phyloP scores from a whole-genome alignment of 768 basidiomycete genomes.

The Scleroderma citrinum region DNA sequence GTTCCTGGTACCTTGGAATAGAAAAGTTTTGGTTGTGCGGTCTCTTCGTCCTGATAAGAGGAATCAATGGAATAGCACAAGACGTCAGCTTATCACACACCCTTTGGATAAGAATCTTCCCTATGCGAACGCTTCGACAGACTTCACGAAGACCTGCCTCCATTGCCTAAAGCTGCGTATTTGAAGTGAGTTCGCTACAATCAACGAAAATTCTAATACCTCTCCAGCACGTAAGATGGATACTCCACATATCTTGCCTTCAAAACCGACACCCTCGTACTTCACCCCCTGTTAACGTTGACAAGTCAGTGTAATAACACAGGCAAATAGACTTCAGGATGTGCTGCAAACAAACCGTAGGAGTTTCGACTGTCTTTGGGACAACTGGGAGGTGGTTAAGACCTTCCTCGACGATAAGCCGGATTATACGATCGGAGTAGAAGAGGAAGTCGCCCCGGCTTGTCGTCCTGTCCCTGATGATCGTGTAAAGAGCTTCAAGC shows the following conservation, averaged over 20 bases:
- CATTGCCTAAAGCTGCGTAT: conserved; percentile 64
- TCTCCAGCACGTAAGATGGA: conserved; percentile 93
- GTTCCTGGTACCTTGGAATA: conserved; percentile 61
- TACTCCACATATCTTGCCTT: conserved; percentile 95
- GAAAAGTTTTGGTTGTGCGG: conserved; percentile 87
- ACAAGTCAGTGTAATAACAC: background rate
- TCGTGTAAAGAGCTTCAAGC: conserved; percentile 92
- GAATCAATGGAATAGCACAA: background rate
- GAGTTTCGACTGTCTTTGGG: conserved; percentile 71
- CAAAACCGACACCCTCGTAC: conserved; percentile 90
- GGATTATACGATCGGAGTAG: conserved; percentile 89
- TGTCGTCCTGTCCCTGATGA: conserved; percentile 86
- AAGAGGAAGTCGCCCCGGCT: conserved; percentile 93
- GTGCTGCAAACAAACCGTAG: conserved; percentile 53
- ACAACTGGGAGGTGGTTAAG: conserved; percentile 84
- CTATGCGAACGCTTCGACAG: conserved; percentile 89
- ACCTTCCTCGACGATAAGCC: conserved; percentile 75
- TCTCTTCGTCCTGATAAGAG: conserved; percentile 80
- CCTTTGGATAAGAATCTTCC: conserved; percentile 96
- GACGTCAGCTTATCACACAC: conserved; percentile 36
- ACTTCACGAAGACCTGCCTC: conserved; percentile 95
- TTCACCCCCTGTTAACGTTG: conserved; percentile 50
- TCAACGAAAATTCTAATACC: conserved; percentile 34
- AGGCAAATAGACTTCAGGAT: conserved; percentile 1
- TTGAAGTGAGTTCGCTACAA: background rate